Evolutionary conservation across 2,329 filamentous ascomycete species (phyloP).

Genomic region (Cryphonectria naterciae): DNA sequence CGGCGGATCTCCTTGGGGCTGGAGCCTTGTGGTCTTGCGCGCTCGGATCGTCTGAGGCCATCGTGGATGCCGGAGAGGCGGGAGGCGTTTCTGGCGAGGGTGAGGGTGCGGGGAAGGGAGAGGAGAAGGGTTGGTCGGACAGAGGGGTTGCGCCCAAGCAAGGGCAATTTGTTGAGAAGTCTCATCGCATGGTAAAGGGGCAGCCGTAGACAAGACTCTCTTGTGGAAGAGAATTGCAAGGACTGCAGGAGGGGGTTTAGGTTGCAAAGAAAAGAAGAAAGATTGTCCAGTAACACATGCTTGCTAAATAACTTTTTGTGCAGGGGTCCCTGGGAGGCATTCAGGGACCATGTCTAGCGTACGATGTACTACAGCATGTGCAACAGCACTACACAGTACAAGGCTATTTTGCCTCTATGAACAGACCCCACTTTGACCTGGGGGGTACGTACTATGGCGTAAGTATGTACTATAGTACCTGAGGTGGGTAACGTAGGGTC

Average conservation of each 20-base stretch:
- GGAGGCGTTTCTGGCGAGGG: slow-evolving; percentile 51
- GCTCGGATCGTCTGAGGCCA: slow-evolving; percentile 58
- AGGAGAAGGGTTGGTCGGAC: slow-evolving; percentile 9
- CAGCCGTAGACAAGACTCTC: background rate
- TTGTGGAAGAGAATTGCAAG: background rate
- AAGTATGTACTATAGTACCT: background rate
- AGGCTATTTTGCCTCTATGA: background rate
- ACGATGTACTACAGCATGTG: background rate
- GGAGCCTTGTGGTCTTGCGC: slow-evolving; percentile 39
- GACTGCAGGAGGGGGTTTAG: background rate
- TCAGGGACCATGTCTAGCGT: background rate
- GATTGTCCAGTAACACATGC: background rate
- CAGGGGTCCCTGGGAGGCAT: slow-evolving; percentile 11
- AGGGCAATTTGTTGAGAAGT: slow-evolving; percentile 24
- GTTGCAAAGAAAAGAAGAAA: background rate
- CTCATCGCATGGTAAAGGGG: slow-evolving; percentile 26
- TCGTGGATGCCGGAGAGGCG: slow-evolving; percentile 69
- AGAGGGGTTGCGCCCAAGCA: slow-evolving; percentile 21
- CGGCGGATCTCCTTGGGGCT: slow-evolving; percentile 27
- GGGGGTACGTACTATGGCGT: background rate
- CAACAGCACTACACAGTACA: background rate
- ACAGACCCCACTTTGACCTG: background rate
- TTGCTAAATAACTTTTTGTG: slow-evolving; percentile 15
- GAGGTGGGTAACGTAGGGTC: background rate
- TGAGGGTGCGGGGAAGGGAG: slow-evolving; percentile 6